These are phyloP conservation scores for Daedaleopsis nitida DNA, from an alignment of 768 basidiomycete species.

Conservation along the genomic window DNA sequence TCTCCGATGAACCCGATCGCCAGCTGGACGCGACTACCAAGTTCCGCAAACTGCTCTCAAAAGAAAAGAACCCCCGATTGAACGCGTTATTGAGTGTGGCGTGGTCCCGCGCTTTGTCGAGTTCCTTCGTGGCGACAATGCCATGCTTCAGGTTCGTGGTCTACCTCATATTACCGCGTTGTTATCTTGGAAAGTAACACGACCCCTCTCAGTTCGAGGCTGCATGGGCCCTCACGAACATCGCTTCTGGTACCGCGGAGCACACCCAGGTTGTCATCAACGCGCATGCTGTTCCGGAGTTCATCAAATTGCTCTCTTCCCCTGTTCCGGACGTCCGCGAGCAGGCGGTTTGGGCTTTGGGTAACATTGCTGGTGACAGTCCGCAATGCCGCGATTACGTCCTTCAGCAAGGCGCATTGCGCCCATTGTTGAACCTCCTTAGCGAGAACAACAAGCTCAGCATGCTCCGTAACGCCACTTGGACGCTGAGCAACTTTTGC, in stretches of 20 bases:
- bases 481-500: constrained; percentile 99
- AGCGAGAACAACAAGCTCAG: constrained; percentile 98
- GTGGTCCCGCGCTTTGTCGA: constrained; percentile 97
- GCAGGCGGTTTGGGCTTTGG: constrained; percentile 99
- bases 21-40: constrained; percentile 97
- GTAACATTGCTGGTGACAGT: constrained; percentile 98
- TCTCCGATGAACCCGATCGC: constrained; percentile 86
- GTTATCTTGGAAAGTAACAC: background rate
- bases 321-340: constrained; percentile 95
- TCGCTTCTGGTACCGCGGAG: constrained; percentile 96
- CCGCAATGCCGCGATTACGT: constrained; percentile 98
- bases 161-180: background rate
- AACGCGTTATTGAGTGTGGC: constrained; percentile 95
- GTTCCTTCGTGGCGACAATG: constrained; percentile 78
- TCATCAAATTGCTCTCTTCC: constrained; percentile 96
- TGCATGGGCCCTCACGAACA: constrained; percentile 97
- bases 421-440: constrained; percentile 85
- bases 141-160: constrained; percentile 75
- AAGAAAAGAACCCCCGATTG: constrained; percentile 99
- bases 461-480: constrained; percentile 98
- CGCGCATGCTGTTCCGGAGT: constrained; percentile 93
- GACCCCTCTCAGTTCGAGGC: constrained; percentile 77
- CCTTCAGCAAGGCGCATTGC: constrained; percentile 87
- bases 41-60: constrained; percentile 97
- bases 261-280: constrained; percentile 98